Conservation (phyloP, 164 flowering plant genomes). For the Sedum album region DNA sequence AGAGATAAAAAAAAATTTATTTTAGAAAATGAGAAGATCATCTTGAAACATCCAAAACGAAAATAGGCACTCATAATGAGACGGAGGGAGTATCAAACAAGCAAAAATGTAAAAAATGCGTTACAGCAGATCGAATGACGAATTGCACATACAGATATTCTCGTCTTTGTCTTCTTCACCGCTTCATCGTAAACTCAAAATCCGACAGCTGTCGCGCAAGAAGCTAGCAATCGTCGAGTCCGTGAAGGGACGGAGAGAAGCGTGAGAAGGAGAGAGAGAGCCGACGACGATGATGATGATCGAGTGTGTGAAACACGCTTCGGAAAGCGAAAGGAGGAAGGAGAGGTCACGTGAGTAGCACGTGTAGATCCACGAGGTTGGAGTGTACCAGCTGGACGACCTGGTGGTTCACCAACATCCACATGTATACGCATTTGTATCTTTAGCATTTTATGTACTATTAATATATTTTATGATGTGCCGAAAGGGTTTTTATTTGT, state of each 20-base stretch:
- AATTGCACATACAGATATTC: background rate
- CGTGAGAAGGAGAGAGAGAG: background rate
- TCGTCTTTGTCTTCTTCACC: background rate
- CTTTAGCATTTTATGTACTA: too few species aligned
- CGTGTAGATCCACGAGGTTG: background rate
- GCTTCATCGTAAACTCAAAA: background rate
- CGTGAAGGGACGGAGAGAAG: background rate
- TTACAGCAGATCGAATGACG: background rate
- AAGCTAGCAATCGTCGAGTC: background rate
- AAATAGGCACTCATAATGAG: too few species aligned
- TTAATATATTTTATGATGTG: too few species aligned
- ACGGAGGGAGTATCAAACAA: too few species aligned
- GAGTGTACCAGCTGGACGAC: background rate
- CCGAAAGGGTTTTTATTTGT: too few species aligned
- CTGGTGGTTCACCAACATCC: conserved; percentile 1
- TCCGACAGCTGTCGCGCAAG: conserved; percentile 1
- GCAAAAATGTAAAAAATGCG: too few species aligned
- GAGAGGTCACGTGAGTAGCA: background rate
- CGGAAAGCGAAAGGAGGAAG: background rate
- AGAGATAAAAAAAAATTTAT: too few species aligned
- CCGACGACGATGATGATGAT: background rate
- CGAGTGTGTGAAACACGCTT: conserved; percentile 1
- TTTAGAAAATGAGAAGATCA: too few species aligned
- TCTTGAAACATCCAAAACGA: too few species aligned
- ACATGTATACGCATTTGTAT: background rate